A percentile compares a stretch with the other conserved stretches of the same genome.
Conservation (phyloP, 345 rosid genomes). For the Melastoma malabathricum region DNA sequence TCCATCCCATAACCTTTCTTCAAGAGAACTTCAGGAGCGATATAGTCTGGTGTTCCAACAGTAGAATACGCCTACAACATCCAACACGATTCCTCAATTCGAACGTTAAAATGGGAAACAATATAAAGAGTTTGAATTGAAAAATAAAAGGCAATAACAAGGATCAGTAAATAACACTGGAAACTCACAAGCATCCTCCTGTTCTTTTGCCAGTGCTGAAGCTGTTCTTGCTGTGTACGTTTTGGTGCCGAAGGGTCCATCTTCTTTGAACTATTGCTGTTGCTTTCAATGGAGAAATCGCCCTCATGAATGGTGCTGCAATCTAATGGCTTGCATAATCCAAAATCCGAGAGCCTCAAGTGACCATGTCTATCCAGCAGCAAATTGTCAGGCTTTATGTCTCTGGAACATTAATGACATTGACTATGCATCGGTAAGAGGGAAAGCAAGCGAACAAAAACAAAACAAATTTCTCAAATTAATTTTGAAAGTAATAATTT, state of each 20-base stretch:
- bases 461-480: background rate
- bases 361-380: constrained; percentile 80
- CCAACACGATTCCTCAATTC: constrained; percentile 7
- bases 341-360: constrained; percentile 88
- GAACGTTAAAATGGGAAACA: background rate
- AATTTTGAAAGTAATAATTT: background rate
- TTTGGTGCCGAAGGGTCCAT: constrained; percentile 36
- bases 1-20: constrained; percentile 98
- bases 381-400: constrained; percentile 90
- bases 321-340: constrained; percentile 85
- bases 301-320: constrained; percentile 65
- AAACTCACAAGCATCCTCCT: constrained; percentile 73
- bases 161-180: background rate
- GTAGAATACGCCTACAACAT: constrained; percentile 88
- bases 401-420: constrained; percentile 31
- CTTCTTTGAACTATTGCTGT: constrained; percentile 22
- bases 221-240: constrained; percentile 83
- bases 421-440: constrained; percentile 4
- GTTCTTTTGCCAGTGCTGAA: constrained; percentile 87
- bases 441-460: background rate
- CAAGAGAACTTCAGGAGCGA: constrained; percentile 88
- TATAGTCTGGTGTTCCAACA: constrained; percentile 95
- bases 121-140: background rate
- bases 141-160: background rate
- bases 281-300: constrained; percentile 41